Base-by-base conservation (phyloP, 768 basidiomycete species). In the Guyanaporus albipodus region DNA sequence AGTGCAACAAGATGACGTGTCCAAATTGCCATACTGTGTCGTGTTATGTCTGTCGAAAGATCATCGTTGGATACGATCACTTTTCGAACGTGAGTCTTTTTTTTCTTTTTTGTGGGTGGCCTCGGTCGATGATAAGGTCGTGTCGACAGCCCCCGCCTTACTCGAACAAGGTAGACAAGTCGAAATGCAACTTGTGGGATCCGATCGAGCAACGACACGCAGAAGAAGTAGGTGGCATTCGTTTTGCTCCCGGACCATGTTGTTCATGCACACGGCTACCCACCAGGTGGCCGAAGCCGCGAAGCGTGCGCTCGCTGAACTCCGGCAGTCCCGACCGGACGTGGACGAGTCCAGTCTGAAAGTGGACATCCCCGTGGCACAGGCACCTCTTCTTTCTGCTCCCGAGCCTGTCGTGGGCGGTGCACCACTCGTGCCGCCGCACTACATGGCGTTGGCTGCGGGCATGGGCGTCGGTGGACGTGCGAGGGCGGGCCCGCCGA, bases 1-100 rank as follows among this genome's bases (percentile, higher is more conserved):
- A 90, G 84, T 95, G 93, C 70, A 95, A 95, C 77, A 95, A 95
- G 64, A 94, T 96, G 83, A 76, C 72, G 1, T 91, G 89, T 56
- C 78, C 83, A 1, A 68, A 83, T 49, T 95, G 93, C 58, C 51
- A 37, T 2, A 82, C 88, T 0, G 28, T 87, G 32, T 91, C 85
- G 0, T 96, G 93, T 65, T 94, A 96, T 59, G 70, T 91, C 21
- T 95, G 93, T 61, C 77, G 88, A 23, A 55, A 86, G 57, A 56
- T 83, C 27, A 86, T 94, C 32, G 67, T 26, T 0, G 87, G 87
- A 1, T 91, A 91, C 56, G 83, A 88, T 0, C 90, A 92, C 58
- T 91, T 91, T 59, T 63, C 73, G 38, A 69, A 77, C 39, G 78
- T 78, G 58, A 26, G 72, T 61, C 24, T 44, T 35, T n/a, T 4